Evolutionary conservation across 2,329 filamentous ascomycete species (phyloP).

Genomic region (Phialophora chinensis): DNA sequence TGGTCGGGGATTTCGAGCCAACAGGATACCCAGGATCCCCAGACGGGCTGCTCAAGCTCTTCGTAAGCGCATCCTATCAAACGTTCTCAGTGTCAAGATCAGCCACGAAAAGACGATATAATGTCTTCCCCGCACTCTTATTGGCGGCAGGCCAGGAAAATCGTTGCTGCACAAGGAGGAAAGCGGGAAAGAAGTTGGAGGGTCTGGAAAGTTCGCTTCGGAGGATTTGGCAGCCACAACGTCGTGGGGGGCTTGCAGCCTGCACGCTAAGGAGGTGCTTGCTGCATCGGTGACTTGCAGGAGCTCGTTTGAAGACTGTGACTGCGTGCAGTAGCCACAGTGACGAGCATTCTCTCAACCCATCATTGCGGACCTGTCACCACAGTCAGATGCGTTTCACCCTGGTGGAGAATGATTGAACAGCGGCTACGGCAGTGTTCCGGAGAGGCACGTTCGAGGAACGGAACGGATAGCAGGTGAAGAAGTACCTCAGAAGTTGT

Average conservation of each 20-base stretch:
- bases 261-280: constrained; percentile 12
- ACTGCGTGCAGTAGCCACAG: constrained; percentile 14
- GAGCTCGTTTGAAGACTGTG: constrained; percentile 14
- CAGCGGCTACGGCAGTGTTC: constrained; percentile 3
- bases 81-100: constrained; percentile 24
- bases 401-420: constrained; percentile 2
- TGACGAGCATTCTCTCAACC: constrained; percentile 15
- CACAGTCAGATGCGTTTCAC: constrained; percentile 11
- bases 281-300: constrained; percentile 18
- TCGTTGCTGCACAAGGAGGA: constrained; percentile 13
- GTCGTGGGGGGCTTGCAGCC: constrained; percentile 11
- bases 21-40: neutral
- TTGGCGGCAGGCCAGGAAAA: constrained; percentile 21
- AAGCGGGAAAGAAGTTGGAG: constrained; percentile 18
- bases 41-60: neutral
- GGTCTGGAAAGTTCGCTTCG: constrained; percentile 18
- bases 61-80: constrained; percentile 22
- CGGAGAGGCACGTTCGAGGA: neutral
- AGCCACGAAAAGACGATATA: constrained; percentile 20
- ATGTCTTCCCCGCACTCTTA: constrained; percentile 8
- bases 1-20: neutral
- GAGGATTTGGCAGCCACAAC: constrained; percentile 19
- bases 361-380: neutral
- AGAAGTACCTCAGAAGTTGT: neutral
- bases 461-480: neutral